Conservation (phyloP, 257 asterid genomes). For the Solanum virginianum region DNA sequence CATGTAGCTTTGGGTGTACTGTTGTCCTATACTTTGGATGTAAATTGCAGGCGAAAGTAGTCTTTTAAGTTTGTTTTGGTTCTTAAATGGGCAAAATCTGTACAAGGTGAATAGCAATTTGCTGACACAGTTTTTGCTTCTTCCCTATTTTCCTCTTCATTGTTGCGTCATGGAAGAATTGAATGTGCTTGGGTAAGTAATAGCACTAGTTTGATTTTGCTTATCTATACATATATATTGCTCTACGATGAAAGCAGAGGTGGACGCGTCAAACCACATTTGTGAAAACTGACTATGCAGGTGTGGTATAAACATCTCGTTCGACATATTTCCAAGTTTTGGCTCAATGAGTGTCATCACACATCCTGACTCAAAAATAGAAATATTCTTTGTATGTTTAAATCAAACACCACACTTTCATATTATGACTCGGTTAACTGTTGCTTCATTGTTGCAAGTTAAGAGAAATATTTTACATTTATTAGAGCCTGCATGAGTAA, state of each 20-base stretch:
- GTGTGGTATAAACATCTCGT: not conserved
- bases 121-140: slow-evolving; percentile 1
- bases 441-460: too few species aligned
- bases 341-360: not conserved
- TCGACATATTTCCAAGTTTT: not conserved
- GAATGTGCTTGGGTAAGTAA: not conserved
- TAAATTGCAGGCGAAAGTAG: slow-evolving; percentile 7
- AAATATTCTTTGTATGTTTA: too few species aligned
- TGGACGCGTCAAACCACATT: not conserved
- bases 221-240: not conserved
- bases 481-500: too few species aligned
- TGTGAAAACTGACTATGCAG: not conserved
- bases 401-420: too few species aligned
- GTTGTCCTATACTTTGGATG: slow-evolving; percentile 15
- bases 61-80: not conserved
- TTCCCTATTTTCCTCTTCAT: not conserved
- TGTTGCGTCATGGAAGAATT: not conserved
- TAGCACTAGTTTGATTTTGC: not conserved
- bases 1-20: slow-evolving; percentile 10
- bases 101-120: not conserved
- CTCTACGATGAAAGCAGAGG: not conserved
- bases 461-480: too few species aligned
- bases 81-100: not conserved
- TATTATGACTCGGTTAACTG: too few species aligned
- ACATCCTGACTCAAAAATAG: too few species aligned